Evolutionary conservation across 257 asterid genomes (phyloP), one percentile per base, ranked within the genome.

Genomic region (Fraxinus cuspidata): DNA sequence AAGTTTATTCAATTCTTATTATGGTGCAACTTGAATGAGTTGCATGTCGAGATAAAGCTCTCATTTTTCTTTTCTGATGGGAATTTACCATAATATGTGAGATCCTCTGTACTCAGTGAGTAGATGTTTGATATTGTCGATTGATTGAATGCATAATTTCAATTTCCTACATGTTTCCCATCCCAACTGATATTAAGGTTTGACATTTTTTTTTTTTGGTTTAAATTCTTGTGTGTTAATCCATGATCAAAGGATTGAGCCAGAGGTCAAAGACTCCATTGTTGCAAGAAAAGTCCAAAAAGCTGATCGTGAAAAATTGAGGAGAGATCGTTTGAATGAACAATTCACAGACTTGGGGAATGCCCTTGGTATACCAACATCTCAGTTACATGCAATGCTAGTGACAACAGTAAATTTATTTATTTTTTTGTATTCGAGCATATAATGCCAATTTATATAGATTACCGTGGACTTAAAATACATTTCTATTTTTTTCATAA

Each of bases 301-400:
- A 66, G 99, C 99, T 74, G 99, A 91, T 77, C 97, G 98, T 21
- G 99, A 94, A 87, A 94, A 87, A 81, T 81, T 96, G 84, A 90
- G 99, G 90, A 91, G 99, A 90, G 99, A 94, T 86, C 98, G 97
- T 56, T 81, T 94, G 80, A 96, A 96, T 75, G 98, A 92, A 79
- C 99, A 96, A 77, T 96, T 94, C 84, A 70, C 72, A 51, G 99
- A 96, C 82, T 80, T 96, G 87, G 99, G 98, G 78, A 89, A 79
- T 35, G 84, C 96, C 18, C 96, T 96, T 70, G 99, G 99, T 96
- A 88, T 81, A 76, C 73, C 47, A 44, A 44, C 65, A 25, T 38
- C 67, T 77, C 70, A 27, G 49, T 35, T 64, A 25, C 37, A 56
- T 65, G 18, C 25, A 71, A 15, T 21, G 1, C 23, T 78, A 12